Conservation (phyloP, 2,329 filamentous ascomycete genomes). For the Tolypocladium guangdongense region DNA sequence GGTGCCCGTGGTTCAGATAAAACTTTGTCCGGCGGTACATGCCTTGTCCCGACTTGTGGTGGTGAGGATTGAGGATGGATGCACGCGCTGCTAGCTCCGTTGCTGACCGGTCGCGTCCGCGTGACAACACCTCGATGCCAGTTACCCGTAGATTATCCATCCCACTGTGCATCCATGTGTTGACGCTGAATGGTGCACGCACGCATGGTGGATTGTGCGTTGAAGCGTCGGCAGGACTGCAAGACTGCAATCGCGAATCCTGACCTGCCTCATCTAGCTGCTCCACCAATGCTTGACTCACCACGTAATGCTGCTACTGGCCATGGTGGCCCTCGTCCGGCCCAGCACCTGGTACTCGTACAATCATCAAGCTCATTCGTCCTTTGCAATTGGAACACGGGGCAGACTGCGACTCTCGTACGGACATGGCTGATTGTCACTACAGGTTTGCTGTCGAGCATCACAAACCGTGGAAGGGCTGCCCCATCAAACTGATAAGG, state of each 20-base stretch:
- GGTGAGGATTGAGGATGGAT: background rate
- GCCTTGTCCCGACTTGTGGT: background rate
- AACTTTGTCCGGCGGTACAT: constrained; percentile 25
- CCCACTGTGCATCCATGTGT: too few relatives aligned
- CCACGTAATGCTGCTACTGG: background rate
- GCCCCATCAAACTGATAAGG: background rate
- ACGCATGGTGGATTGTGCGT: too few relatives aligned
- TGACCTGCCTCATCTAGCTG: too few relatives aligned
- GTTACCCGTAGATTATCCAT: background rate
- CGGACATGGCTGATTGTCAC: too few relatives aligned
- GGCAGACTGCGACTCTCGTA: too few relatives aligned
- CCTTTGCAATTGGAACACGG: background rate
- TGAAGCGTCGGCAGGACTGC: background rate
- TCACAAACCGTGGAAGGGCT: background rate
- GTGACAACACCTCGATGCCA: background rate
- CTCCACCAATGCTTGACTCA: background rate
- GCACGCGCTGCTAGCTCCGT: background rate
- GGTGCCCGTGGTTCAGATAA: constrained; percentile 23
- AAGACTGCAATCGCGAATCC: background rate
- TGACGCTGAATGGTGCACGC: too few relatives aligned
- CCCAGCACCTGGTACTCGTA: too few relatives aligned
- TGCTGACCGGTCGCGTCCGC: background rate
- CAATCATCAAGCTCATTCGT: background rate
- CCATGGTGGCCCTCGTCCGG: background rate
- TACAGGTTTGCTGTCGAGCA: background rate